Evolutionary conservation across 768 basidiomycete genomes (phyloP).

Genomic region (Macrolepiota dolichaula): DNA sequence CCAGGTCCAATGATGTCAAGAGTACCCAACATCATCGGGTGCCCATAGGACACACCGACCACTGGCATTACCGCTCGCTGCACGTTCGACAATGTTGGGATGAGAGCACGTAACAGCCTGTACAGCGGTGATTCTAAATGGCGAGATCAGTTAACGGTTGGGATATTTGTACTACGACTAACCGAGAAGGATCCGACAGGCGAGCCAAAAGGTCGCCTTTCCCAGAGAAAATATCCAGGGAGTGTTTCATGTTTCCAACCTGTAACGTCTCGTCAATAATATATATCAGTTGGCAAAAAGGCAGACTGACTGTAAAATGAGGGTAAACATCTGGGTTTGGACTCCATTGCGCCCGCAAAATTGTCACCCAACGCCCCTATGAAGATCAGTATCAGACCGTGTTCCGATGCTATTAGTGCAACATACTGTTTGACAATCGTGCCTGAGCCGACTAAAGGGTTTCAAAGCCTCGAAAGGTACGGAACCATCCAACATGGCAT

Average conservation of each 20-base stretch:
- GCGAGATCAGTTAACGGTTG: constrained; percentile 7
- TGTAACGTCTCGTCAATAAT: constrained; percentile 19
- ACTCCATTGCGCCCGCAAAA: constrained; percentile 75
- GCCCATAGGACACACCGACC: constrained; percentile 85
- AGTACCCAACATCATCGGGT: constrained; percentile 26
- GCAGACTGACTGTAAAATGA: constrained; percentile 67
- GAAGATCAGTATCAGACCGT: not conserved
- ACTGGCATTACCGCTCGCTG: constrained; percentile 73
- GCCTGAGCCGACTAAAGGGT: constrained; percentile 60
- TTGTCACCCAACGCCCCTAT: constrained; percentile 81
- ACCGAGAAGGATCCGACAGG: constrained; percentile 58
- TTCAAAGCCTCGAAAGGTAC: constrained; percentile 55
- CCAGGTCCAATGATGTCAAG: not conserved
- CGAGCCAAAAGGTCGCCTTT: constrained; percentile 72
- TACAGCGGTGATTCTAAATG: constrained; percentile 66
- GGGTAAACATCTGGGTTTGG: constrained; percentile 78
- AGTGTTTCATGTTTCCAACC: constrained; percentile 81
- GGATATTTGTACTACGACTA: constrained; percentile 14
- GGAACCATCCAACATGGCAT: constrained; percentile 42
- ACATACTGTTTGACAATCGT: constrained; percentile 80
- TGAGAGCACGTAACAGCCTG: constrained; percentile 93
- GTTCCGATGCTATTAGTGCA: not conserved
- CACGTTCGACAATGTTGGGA: constrained; percentile 70
- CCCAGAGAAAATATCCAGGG: constrained; percentile 69
- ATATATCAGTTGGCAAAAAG: not conserved